Evolutionary conservation across 2,329 filamentous ascomycete genomes (phyloP), one percentile per base, ranked within the genome.

Genomic region (Alternaria viburni): DNA sequence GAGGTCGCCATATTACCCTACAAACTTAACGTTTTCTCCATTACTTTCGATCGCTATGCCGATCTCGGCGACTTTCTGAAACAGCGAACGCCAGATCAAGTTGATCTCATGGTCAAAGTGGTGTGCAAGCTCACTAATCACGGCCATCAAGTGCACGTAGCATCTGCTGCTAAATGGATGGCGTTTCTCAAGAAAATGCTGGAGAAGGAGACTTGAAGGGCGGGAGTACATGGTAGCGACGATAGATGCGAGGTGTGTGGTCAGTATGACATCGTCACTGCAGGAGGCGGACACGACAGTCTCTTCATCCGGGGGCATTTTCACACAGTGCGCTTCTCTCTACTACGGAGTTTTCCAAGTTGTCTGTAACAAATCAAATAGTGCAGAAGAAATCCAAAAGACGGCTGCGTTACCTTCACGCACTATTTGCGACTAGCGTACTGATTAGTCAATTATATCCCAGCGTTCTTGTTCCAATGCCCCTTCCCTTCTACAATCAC

Each of bases 41-140:
- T 36, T 4, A n/a, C 0, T 9, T 3, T 15, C 0, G 0, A 15
- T 1, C 1, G 7, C 7, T 36, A n/a, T 36, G 0, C 2, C 4
- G 15, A 36, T 36, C 32, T 36, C 7, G 4, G 0, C 32, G 13
- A 36, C 8, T 11, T 41, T 0, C n/a, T 41, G 0, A 5, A 17
- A 0, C n/a, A 17, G n/a, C 36, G 36, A 17, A 17, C 36, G 2
- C 36, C 1, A 17, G 5, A 11, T 0, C 36, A 36, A 36, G 15
- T 36, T n/a, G 32, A 36, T n/a, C 7, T 36, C 15, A 36, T 36
- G 15, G 13, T n/a, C 7, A 1, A 36, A n/a, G 32, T 36, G 32
- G n/a, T 2, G 13, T 36, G 30, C 30, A 15, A 15, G 28, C 12
- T 6, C 12, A 13, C 4, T 13, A 3, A 30, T 5, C 5, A 12